phyloP scores from a whole-genome alignment of 2,329 filamentous ascomycete species.

The Aspergillus sclerotialis region DNA sequence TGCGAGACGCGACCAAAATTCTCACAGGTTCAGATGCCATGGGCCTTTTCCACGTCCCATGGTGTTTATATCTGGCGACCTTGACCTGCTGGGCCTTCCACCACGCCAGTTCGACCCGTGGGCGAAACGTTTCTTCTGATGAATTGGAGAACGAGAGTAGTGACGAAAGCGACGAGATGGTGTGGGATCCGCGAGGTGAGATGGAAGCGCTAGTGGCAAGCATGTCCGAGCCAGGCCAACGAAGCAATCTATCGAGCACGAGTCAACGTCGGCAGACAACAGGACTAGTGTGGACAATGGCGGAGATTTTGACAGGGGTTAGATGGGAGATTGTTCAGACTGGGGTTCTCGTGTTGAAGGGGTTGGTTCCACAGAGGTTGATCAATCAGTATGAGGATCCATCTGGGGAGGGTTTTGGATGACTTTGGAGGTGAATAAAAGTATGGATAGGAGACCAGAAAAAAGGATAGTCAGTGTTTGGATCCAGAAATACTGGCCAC shows the following conservation, averaged over 20 bases:
- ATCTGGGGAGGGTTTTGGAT: too few relatives aligned
- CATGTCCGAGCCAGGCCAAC: too few relatives aligned
- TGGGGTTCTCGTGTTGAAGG: constrained; percentile 49
- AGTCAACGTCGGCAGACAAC: constrained; percentile 35
- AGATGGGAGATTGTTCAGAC: constrained; percentile 58
- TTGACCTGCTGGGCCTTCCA: constrained; percentile 54
- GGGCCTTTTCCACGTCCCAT: constrained; percentile 54
- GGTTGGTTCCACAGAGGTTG: too few relatives aligned
- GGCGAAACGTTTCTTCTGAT: too few relatives aligned
- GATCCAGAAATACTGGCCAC: too few relatives aligned
- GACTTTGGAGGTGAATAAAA: too few relatives aligned
- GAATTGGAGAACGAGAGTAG: constrained; percentile 40
- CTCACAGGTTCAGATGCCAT: constrained; percentile 47
- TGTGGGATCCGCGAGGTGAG: too few relatives aligned
- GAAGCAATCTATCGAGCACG: constrained; percentile 27
- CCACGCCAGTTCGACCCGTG: too few relatives aligned
- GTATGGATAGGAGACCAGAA: too few relatives aligned
- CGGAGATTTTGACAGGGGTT: constrained; percentile 49
- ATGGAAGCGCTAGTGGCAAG: constrained; percentile 26
- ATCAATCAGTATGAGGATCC: too few relatives aligned
- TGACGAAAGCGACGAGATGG: constrained; percentile 33
- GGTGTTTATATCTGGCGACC: constrained; percentile 55
- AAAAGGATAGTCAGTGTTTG: too few relatives aligned
- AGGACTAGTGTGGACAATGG: constrained; percentile 50
- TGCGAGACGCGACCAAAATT: constrained; percentile 44